A percentile compares a stretch with the other conserved stretches of the same genome.
phyloP scores from a whole-genome alignment of 1,284 basidiomycete species.

The Ceratobasidium sp. region DNA sequence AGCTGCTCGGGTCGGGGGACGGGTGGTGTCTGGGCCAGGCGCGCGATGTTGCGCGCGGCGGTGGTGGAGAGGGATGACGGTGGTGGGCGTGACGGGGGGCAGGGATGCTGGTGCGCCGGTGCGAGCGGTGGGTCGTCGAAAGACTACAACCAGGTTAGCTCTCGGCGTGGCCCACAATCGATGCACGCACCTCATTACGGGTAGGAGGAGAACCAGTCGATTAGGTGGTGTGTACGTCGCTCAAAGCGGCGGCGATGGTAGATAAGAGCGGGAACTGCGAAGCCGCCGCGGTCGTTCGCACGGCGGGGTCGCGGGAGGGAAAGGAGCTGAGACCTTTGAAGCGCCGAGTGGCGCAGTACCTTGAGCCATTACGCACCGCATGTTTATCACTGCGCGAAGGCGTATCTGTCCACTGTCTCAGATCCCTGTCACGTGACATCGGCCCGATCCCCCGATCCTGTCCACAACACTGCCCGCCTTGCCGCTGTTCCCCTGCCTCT shows the following conservation, averaged over 20 bases:
- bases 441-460: conserved; percentile 15
- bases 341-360: background rate
- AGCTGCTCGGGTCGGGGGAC: background rate
- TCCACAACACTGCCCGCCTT: conserved; percentile 5
- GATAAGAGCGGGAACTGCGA: background rate
- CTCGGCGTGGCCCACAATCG: background rate
- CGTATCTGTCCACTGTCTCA: background rate
- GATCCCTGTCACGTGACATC: conserved; percentile 31
- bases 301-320: conserved; percentile 4
- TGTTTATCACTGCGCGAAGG: conserved; percentile 31
- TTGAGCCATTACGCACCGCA: conserved; percentile 12
- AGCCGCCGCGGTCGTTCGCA: conserved; percentile 12
- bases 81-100: background rate
- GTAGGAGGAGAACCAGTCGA: too few species aligned
- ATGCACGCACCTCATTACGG: background rate
- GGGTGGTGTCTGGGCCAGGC: conserved; percentile 6
- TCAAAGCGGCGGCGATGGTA: too few species aligned
- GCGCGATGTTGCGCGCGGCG: conserved; percentile 9
- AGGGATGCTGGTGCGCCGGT: conserved; percentile 23
- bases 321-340: conserved; percentile 25
- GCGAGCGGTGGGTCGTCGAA: conserved; percentile 3
- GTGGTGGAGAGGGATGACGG: conserved; percentile 32
- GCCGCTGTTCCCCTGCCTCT: background rate
- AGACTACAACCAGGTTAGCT: background rate
- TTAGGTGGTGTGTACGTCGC: too few species aligned